phyloP scores from a whole-genome alignment of 1,139 yeast genomes.

The Debaryomycetaceae sp. region DNA sequence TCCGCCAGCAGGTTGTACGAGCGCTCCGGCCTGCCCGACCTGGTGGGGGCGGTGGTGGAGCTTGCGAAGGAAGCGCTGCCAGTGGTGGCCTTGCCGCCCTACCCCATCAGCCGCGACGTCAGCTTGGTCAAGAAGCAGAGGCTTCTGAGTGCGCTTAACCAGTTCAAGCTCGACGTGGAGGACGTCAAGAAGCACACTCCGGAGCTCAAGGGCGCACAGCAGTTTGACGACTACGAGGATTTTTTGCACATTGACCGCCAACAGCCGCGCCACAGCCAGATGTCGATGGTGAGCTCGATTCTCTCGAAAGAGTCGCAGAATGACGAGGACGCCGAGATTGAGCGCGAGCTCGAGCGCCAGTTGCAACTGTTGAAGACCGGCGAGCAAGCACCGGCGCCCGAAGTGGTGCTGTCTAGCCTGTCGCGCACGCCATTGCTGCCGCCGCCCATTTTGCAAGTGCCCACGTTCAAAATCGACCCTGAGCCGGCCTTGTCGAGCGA shows the following conservation, averaged over 20 bases:
- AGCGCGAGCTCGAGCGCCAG: constrained; percentile 38
- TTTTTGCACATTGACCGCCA: constrained; percentile 17
- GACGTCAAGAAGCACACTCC: constrained; percentile 19
- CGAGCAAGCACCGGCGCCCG: too few relatives aligned
- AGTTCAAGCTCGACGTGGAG: constrained; percentile 27
- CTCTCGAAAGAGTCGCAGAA: constrained; percentile 33
- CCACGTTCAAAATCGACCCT: neutral
- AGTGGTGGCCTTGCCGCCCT: constrained; percentile 1
- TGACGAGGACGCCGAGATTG: constrained; percentile 36
- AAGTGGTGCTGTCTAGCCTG: too few relatives aligned
- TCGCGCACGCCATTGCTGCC: too few relatives aligned
- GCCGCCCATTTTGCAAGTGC: too few relatives aligned
- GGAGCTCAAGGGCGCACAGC: constrained; percentile 1
- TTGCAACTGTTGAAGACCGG: constrained; percentile 33
- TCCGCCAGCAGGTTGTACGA: constrained; percentile 2
- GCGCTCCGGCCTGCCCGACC: constrained; percentile 5
- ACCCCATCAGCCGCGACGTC: constrained; percentile 3
- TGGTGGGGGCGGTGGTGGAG: constrained; percentile 6
- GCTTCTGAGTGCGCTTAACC: constrained; percentile 28
- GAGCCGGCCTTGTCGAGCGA: neutral
- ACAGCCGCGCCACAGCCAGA: constrained; percentile 24
- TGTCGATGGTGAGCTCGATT: constrained; percentile 43
- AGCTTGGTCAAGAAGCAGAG: constrained; percentile 12
- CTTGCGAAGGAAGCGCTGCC: constrained; percentile 2
- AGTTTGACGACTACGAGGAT: constrained; percentile 25